phyloP scores from a whole-genome alignment of 352 stramenopile species.

The Thalassiosira exigua region DNA sequence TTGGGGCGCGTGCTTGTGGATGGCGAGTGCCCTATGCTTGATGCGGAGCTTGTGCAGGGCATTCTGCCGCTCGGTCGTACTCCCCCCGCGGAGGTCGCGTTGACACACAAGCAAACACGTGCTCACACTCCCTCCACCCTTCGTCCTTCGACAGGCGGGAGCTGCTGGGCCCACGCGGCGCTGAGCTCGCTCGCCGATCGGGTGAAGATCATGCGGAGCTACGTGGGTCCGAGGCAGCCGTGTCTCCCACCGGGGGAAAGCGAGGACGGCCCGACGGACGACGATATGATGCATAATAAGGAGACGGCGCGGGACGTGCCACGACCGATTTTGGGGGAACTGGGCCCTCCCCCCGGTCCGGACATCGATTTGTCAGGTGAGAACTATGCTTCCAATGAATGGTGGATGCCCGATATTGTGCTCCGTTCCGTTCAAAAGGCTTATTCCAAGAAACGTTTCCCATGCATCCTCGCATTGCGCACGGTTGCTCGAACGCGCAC shows the following conservation, averaged over 20 bases:
- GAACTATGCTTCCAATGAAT: neutral
- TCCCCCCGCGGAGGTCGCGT: too few species aligned
- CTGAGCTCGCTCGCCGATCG: constrained; percentile 86
- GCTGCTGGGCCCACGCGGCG: constrained; percentile 87
- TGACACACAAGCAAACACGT: too few species aligned
- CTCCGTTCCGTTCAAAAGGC: too few species aligned
- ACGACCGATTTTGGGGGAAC: constrained; percentile 14
- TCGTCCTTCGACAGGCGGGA: too few species aligned
- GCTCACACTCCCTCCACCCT: too few species aligned
- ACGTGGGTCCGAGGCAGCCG: constrained; percentile 26
- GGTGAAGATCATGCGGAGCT: constrained; percentile 86
- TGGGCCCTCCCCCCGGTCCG: constrained; percentile 43
- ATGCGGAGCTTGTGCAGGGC: too few species aligned
- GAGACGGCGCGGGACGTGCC: neutral
- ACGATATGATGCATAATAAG: neutral
- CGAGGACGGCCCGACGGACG: neutral
- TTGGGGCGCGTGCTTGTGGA: too few species aligned
- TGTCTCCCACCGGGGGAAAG: constrained; percentile 2
- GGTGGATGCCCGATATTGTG: neutral
- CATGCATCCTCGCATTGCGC: too few species aligned
- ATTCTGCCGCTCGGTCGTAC: too few species aligned
- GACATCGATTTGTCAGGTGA: constrained; percentile 85
- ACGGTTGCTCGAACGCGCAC: neutral
- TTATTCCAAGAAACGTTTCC: too few species aligned
- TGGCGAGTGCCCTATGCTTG: too few species aligned